Base-by-base conservation (phyloP, 2,329 filamentous ascomycete genomes). In the Rhinocladiella similis region DNA sequence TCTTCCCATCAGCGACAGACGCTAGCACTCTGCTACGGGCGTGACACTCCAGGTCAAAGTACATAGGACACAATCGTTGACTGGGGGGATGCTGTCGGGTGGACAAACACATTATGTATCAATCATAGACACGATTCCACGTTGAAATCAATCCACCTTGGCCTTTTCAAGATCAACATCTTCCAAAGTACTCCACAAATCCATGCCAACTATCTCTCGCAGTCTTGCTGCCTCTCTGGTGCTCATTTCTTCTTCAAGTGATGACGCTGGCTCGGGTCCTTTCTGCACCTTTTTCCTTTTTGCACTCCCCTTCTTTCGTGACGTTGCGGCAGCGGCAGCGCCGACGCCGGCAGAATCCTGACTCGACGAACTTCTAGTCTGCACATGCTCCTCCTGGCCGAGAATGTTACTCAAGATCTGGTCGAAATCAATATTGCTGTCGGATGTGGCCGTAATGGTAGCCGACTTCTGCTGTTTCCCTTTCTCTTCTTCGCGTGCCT, bases 141-240 rank as follows among this genome's bases (percentile, higher is more conserved):
- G 22, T 25, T n/a, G n/a, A n/a, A n/a, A n/a, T 12, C 6, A 61
- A 29, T 56, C 58, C 3, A 41, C n/a, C 38, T 50, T 53, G 13
- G 38, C 20, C 16, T 56, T 56, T n/a, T 50, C 53, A 29, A 59
- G 27, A 12, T 59, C 59, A 27, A 59, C 39, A 7, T 57, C 59
- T 33, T 59, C 50, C 14, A 59, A 45, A 33, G 54, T 52, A 13
- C 46, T 33, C 59, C 56, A 54, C 13, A 60, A 27, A 22, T 54
- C 47, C 36, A 56, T 29, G 16, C 42, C 53, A 13, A 59, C 25
- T 16, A 62, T 22, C 27, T 59, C 47, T 5, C 45, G 46, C 27
- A 62, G 35, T 7, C 36, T 55, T 35, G n/a, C 42, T 7, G 54
- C 50, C 39, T 57, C 47, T 12, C 27, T 50, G n/a, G n/a, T n/a